Base-by-base conservation (phyloP, 331 rosid species). In the Rhamnella rubrinervis region DNA sequence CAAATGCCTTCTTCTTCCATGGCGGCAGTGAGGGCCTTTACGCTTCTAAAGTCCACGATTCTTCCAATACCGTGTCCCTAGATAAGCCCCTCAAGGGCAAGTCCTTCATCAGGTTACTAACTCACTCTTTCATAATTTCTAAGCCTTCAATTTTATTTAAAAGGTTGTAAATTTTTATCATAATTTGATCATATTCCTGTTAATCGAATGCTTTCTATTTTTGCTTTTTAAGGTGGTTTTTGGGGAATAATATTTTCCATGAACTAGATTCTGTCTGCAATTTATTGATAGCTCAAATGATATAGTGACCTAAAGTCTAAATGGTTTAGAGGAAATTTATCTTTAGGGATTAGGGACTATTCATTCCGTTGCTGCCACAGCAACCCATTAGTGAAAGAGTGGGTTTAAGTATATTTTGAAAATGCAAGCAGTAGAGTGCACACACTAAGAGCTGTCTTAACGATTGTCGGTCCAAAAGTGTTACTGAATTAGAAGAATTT, bases 1-100 rank as follows among this genome's bases (percentile, higher is more conserved):
- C 89, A n/a, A 78, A 85, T 56, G 89, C 86, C 25, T 82, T 82
- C 87, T 87, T 87, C 87, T 87, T 87, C 89, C 92, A 84, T 78
- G 92, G 89, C 58, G 92, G 92, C 62, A 87, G 86, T 55, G 92
- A 85, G 58, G 92, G 89, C 14, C 89, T 87, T 68, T 75, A 82
- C 74, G 89, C 92, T 65, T 79, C 92, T 41, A 84, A 73, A 69
- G 13, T 68, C 65, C 82, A 10, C 59, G 72, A 59, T 74, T 68
- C 80, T 47, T 18, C 75, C 50, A 56, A 72, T 44, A 17, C 59
- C 9, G 20, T 65, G 31, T 37, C 68, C 20, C 7, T 65, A n/a
- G 82, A 75, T 26, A 79, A 75, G 59, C 67, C 83, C 65, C 84
- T 80, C 53, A 82, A 84, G 79, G 92, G 92, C 63, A 84, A 78